Evolutionary conservation across 257 asterid species (phyloP).

Genomic region (Phtheirospermum japonicum): DNA sequence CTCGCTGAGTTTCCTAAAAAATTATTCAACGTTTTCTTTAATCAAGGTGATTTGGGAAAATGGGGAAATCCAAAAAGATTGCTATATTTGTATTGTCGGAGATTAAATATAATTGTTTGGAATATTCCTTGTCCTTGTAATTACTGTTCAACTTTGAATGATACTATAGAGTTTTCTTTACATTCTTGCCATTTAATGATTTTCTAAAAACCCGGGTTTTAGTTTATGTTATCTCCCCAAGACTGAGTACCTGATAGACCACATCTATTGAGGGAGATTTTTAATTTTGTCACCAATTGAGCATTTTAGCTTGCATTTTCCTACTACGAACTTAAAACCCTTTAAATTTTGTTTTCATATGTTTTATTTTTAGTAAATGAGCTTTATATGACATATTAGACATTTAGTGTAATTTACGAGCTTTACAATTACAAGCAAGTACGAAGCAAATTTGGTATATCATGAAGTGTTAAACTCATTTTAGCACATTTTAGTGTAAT

Average conservation of each 20-base stretch:
- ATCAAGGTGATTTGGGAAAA: background rate
- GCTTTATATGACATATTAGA: background rate
- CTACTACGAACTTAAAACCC: background rate
- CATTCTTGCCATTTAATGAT: background rate
- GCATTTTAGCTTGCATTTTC: background rate
- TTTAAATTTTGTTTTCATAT: background rate
- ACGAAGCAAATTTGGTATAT: background rate
- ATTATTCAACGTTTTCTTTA: background rate
- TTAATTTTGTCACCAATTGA: no score
- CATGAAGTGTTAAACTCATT: background rate
- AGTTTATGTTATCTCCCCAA: background rate
- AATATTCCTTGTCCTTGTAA: background rate
- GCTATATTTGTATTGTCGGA: background rate
- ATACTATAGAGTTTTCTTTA: background rate
- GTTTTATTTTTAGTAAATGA: background rate
- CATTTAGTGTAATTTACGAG: background rate
- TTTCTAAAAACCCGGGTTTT: background rate
- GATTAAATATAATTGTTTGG: background rate
- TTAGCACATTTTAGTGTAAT: background rate
- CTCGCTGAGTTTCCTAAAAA: no score
- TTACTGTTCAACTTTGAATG: background rate
- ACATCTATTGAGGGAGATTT: no score
- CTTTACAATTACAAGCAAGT: background rate
- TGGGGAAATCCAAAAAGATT: background rate
- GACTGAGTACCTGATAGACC: no score